A percentile compares a stretch with the other conserved stretches of the same genome.
Conservation (phyloP, 495 filamentous ascomycete species). For the Apodospora peruviana region DNA sequence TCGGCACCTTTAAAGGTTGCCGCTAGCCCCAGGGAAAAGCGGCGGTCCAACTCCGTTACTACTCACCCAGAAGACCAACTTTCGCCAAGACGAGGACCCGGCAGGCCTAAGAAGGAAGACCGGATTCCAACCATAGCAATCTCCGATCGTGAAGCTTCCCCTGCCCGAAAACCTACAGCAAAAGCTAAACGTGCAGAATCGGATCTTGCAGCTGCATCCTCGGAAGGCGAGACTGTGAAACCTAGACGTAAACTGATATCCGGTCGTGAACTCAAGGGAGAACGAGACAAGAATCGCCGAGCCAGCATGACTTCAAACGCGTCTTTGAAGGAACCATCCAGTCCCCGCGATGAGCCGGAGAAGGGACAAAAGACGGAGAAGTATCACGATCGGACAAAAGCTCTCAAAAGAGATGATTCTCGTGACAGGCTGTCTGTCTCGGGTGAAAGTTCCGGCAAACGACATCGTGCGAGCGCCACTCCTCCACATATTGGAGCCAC, state of each 20-base stretch:
- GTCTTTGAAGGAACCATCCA: slow-evolving; percentile 36
- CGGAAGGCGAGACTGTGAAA: slow-evolving; percentile 49
- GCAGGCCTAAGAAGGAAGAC: slow-evolving; percentile 45
- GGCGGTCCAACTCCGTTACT: slow-evolving; percentile 30
- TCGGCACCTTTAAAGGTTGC: slow-evolving; percentile 23
- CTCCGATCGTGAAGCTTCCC: slow-evolving; percentile 50
- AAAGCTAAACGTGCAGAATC: slow-evolving; percentile 44
- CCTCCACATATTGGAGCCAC: slow-evolving; percentile 55
- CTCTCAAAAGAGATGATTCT: slow-evolving; percentile 50
- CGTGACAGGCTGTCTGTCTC: slow-evolving; percentile 43
- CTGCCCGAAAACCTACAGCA: slow-evolving; percentile 31
- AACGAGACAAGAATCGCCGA: slow-evolving; percentile 48
- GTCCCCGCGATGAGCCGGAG: slow-evolving; percentile 36
- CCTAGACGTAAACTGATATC: slow-evolving; percentile 57
- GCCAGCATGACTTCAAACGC: slow-evolving; percentile 43
- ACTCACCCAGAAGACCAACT: slow-evolving; percentile 34
- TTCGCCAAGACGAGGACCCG: slow-evolving; percentile 43
- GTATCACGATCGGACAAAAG: slow-evolving; percentile 44
- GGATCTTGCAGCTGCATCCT: slow-evolving; percentile 40
- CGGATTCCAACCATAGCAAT: slow-evolving; percentile 35
- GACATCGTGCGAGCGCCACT: slow-evolving; percentile 60
- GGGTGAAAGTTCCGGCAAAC: slow-evolving; percentile 52
- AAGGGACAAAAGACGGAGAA: slow-evolving; percentile 38
- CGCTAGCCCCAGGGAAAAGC: slow-evolving; percentile 38
- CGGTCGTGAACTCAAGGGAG: slow-evolving; percentile 51